Evolutionary conservation across 2,329 filamentous ascomycete species (phyloP), one percentile per base, ranked within the genome.

Genomic region (Cordyceps cateniannulata): DNA sequence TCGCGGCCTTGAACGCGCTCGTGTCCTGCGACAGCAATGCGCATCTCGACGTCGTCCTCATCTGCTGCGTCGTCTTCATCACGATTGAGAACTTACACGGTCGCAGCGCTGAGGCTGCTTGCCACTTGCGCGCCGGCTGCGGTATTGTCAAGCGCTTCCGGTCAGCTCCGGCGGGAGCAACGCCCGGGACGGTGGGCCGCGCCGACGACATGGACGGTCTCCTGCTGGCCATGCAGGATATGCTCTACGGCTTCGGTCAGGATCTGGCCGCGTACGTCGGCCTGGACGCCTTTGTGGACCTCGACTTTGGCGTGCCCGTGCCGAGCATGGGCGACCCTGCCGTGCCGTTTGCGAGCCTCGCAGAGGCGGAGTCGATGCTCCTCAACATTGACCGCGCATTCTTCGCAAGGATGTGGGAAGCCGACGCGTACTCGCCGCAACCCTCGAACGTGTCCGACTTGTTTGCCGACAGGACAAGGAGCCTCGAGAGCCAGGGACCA

Each of bases 51-150:
- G 62, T 58, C 4, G 63, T 64, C n/a, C 57, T 68, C 1, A 56
- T 64, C 1, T 68, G 66, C 32, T 68, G 66, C 18, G 62, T 64
- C 18, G 65, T 68, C 24, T 68, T 68, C n/a, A 66, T 68, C 25
- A 65, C 63, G 24, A 63, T 68, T 10, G 66, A 68, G 45, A 67
- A 63, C 22, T 49, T 68, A 2, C 55, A 64, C 12, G 62, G 63
- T 1, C 66, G 66, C 1, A 65, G 66, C 10, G 53, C 65, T n/a
- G 66, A 68, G 16, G 62, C 66, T 7, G 49, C 67, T 1, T 63
- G 66, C 5, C 66, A 68, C 22, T 27, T 68, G 8, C 63, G 62
- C n/a, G 63, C 66, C 18, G 66, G 65, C 2, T 60, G 59, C 5
- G 56, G 60, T 1, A 61, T 68, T 3, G 47, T 67, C 50, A 54